These are phyloP conservation scores for Beta corolliflora DNA, from an alignment of 179 eudicot species.

Conservation along the genomic window DNA sequence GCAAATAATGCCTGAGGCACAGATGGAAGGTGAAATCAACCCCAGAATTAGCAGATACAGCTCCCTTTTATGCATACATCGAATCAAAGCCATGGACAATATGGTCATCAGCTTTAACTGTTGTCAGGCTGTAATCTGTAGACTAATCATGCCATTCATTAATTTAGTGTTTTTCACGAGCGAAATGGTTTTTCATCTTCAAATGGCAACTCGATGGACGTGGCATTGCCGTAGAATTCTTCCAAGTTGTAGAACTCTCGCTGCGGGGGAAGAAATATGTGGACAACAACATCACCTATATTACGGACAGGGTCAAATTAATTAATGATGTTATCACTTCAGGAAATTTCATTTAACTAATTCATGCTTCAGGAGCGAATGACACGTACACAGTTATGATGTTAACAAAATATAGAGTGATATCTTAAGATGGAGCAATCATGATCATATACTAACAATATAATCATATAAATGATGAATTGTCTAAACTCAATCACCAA, in stretches of 20 bases:
- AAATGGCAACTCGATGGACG: constrained; percentile 70
- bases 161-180: constrained; percentile 26
- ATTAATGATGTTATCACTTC: no score
- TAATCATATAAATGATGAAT: no score
- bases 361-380: no score
- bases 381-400: not conserved
- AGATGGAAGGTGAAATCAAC: not conserved
- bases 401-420: not conserved
- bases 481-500: not conserved
- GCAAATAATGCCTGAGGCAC: not conserved
- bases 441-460: no score
- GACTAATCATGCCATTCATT: not conserved
- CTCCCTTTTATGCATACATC: not conserved
- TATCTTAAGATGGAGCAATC: no score
- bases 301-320: not conserved
- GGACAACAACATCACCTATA: constrained; percentile 93
- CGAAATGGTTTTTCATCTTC: constrained; percentile 69
- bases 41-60: not conserved
- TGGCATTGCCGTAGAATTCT: constrained; percentile 92
- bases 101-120: not conserved
- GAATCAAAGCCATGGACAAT: not conserved
- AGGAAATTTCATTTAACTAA: no score
- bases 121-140: not conserved
- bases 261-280: constrained; percentile 82
- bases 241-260: constrained; percentile 83